Evolutionary conservation across 345 rosid genomes (phyloP).

Genomic region (Eutrema heterophyllum): DNA sequence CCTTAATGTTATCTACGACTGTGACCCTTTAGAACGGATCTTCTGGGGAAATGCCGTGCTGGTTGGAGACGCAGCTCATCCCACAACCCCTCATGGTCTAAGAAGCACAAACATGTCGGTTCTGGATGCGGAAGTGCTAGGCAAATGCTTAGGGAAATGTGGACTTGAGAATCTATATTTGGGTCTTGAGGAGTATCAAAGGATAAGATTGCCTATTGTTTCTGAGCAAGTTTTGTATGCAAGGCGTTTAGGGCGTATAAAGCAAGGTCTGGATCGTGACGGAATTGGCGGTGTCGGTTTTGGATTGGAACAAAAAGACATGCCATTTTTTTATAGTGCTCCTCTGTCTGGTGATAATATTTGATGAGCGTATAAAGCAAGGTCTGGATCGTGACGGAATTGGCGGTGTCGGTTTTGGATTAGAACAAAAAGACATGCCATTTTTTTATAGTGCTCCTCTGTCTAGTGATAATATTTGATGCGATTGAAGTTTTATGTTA

Average conservation of each 20-base stretch:
- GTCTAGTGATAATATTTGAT: conserved; percentile 11
- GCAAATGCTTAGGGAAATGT: conserved; percentile 56
- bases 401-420: conserved; percentile 34
- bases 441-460: conserved; percentile 42
- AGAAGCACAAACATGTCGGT: conserved; percentile 89
- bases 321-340: conserved; percentile 52
- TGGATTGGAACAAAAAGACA: conserved; percentile 45
- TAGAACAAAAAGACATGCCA: conserved; percentile 57
- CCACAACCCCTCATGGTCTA: conserved; percentile 67
- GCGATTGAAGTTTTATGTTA: background rate
- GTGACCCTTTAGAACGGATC: conserved; percentile 49
- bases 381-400: conserved; percentile 41
- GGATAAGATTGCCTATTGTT: conserved; percentile 50
- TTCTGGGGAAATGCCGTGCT: conserved; percentile 55
- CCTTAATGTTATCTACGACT: conserved; percentile 69
- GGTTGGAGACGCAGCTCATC: conserved; percentile 84
- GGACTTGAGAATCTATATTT: conserved; percentile 39
- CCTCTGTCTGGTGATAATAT: too few species aligned
- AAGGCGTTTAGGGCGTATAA: conserved; percentile 49
- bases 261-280: conserved; percentile 53
- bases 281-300: conserved; percentile 33
- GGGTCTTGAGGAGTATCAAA: conserved; percentile 72
- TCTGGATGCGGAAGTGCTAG: conserved; percentile 60
- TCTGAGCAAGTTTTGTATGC: conserved; percentile 63
- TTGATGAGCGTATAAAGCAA: conserved; percentile 63